Base-by-base conservation (phyloP, 352 stramenopile genomes). In the Phytophthora boehmeriae region DNA sequence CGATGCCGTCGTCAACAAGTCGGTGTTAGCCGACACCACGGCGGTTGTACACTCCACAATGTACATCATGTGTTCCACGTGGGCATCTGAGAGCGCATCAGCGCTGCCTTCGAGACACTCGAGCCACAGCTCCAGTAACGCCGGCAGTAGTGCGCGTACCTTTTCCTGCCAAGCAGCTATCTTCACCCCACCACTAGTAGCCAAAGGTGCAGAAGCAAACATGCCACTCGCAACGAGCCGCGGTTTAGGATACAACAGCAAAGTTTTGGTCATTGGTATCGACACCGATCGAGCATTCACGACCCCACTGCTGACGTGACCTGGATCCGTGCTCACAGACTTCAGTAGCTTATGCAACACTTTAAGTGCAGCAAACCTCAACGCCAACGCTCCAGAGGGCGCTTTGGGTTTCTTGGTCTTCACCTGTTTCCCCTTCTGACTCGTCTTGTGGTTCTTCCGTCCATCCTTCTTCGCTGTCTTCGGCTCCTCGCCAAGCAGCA, bases 121-220 rank as follows among this genome's bases (percentile, higher is more conserved):
- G 11, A 95, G 68, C 86, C 86, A 95, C 47, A 95, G 70, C 34
- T 90, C 79, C 1, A 92, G 61, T 28, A 95, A 58, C 11, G 80
- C 72, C 10, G 71, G 66, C 17, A 95, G 54, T 32, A 95, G 51
- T 16, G 73, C 54, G 1, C 76, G 70, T 11, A 83, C 83, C 41
- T 94, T 94, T 16, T 84, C 66, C 63, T 91, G 78, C 85, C 85
- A 90, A 23, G 66, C 75, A 16, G 36, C 60, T 3, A 46, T 25
- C n/a, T 71, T 71, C 19, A 44, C 60, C 38, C 43, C 51, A 30
- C 42, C 46, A 13, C 35, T 71, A 8, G 64, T 50, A 38, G 59
- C 68, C 6, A 44, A 38, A 0, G 59, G 60, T 28, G 60, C 35
- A 44, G 47, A 16, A 20, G 64, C 55, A 32, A 73, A 76, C 45